A percentile compares a stretch with the other conserved stretches of the same genome.
Conservation (phyloP, 352 stramenopile species). For the Globisporangium echinulatum region DNA sequence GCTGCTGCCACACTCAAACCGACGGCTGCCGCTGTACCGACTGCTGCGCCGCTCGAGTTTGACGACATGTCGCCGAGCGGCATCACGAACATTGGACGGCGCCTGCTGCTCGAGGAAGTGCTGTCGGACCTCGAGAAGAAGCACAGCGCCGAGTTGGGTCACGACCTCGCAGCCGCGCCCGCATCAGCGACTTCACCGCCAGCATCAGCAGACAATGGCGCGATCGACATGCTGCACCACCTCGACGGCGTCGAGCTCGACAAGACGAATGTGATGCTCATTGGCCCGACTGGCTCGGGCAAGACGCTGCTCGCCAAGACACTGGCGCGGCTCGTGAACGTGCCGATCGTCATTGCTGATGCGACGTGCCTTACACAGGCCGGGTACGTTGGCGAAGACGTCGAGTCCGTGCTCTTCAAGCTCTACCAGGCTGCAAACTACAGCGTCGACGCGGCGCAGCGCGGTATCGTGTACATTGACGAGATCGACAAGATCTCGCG, state of each 20-base stretch:
- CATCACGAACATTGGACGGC: conserved; percentile 32
- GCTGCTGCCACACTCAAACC: conserved; percentile 11
- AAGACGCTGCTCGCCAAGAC: conserved; percentile 98
- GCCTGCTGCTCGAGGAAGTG: conserved; percentile 58
- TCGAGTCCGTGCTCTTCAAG: conserved; percentile 97
- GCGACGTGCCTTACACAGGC: conserved; percentile 97
- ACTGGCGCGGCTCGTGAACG: conserved; percentile 93
- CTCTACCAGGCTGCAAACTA: conserved; percentile 95
- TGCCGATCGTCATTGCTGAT: conserved; percentile 96
- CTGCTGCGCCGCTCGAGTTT: conserved; percentile 26
- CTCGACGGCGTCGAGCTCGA: conserved; percentile 93
- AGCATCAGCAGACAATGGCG: not conserved
- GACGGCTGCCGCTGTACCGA: conserved; percentile 13
- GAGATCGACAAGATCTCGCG: conserved; percentile 98
- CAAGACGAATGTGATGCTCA: conserved; percentile 97
- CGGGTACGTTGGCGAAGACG: conserved; percentile 98
- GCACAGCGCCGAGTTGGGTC: conserved; percentile 10
- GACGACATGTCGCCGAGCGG: conserved; percentile 19
- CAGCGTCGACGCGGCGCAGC: conserved; percentile 93
- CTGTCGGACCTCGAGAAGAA: conserved; percentile 39
- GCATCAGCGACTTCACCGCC: not conserved
- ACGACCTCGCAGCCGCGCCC: not conserved
- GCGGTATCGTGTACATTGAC: conserved; percentile 98
- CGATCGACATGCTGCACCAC: conserved; percentile 47
- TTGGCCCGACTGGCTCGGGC: conserved; percentile 93